Evolutionary conservation across 2,329 filamentous ascomycete species (phyloP).

Genomic region (Aspergillus eucalypticola): DNA sequence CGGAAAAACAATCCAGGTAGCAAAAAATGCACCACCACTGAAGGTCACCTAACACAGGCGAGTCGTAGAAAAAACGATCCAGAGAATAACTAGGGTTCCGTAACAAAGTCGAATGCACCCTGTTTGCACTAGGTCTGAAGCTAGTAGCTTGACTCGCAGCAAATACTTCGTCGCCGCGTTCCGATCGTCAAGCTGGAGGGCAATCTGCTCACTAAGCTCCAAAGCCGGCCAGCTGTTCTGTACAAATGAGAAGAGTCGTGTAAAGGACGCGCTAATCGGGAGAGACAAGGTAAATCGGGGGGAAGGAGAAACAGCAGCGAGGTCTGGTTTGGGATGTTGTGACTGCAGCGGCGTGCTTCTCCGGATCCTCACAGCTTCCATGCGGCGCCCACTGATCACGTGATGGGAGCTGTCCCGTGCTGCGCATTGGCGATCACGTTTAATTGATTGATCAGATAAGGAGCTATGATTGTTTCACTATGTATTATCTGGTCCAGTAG

Average conservation of each 20-base stretch:
- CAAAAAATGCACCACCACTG: not conserved
- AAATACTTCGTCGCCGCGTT: constrained; percentile 1
- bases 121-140: not conserved
- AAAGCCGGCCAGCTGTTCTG: not conserved
- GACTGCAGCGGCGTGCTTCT: constrained; percentile 3
- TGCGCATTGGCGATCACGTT: not conserved
- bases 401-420: constrained; percentile 6
- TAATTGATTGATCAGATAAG: not conserved
- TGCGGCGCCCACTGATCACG: constrained; percentile 3
- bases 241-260: not conserved
- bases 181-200: not conserved
- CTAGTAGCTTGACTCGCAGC: not conserved
- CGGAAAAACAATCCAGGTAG: not conserved
- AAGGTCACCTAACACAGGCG: too few relatives aligned
- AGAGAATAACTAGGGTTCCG: not conserved
- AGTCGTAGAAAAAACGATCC: not conserved
- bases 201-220: not conserved
- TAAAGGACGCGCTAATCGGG: not conserved
- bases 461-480: not conserved
- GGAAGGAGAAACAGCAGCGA: not conserved
- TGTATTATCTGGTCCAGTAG: not conserved
- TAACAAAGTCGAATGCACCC: not conserved
- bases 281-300: not conserved
- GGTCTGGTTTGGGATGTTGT: constrained; percentile 3
- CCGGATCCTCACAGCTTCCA: constrained; percentile 5